Conservation (phyloP, 805 yeast species). For the Candida parachauliodes region DNA sequence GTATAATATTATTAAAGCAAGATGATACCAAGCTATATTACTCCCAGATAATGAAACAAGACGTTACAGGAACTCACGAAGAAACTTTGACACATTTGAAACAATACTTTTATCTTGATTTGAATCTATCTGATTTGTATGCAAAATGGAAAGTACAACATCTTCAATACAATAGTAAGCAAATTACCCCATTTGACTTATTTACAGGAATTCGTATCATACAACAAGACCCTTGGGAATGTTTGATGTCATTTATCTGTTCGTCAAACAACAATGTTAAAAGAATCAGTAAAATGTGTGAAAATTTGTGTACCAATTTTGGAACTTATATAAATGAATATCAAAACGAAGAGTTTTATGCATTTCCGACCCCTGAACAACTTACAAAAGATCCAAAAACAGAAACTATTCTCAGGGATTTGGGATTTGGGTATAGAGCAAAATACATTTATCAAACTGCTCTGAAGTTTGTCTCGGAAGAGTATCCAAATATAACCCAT, state of each 20-base stretch:
- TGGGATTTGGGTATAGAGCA: slow-evolving; percentile 90
- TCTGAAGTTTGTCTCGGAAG: slow-evolving; percentile 39
- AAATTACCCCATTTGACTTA: slow-evolving; percentile 26
- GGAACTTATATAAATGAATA: slow-evolving; percentile 43
- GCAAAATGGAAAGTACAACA: slow-evolving; percentile 61
- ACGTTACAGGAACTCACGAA: background rate
- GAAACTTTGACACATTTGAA: slow-evolving; percentile 43
- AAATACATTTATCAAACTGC: slow-evolving; percentile 83
- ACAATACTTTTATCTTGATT: slow-evolving; percentile 69
- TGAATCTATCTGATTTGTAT: slow-evolving; percentile 53
- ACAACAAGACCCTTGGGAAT: slow-evolving; percentile 97
- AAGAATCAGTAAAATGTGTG: slow-evolving; percentile 91
- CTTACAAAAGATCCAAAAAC: slow-evolving; percentile 27
- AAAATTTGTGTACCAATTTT: slow-evolving; percentile 63
- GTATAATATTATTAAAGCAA: slow-evolving; percentile 66
- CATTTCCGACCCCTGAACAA: slow-evolving; percentile 68
- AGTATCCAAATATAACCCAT: slow-evolving; percentile 30
- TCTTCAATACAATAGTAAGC: slow-evolving; percentile 34
- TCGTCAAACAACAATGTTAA: slow-evolving; percentile 95
- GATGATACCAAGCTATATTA: slow-evolving; percentile 50
- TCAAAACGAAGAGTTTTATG: slow-evolving; percentile 57
- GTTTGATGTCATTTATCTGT: slow-evolving; percentile 84
- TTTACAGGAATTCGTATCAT: slow-evolving; percentile 78
- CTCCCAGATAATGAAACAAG: slow-evolving; percentile 28
- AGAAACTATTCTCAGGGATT: slow-evolving; percentile 38